Conservation (phyloP, 345 rosid species). For the Lepidium didymum region DNA sequence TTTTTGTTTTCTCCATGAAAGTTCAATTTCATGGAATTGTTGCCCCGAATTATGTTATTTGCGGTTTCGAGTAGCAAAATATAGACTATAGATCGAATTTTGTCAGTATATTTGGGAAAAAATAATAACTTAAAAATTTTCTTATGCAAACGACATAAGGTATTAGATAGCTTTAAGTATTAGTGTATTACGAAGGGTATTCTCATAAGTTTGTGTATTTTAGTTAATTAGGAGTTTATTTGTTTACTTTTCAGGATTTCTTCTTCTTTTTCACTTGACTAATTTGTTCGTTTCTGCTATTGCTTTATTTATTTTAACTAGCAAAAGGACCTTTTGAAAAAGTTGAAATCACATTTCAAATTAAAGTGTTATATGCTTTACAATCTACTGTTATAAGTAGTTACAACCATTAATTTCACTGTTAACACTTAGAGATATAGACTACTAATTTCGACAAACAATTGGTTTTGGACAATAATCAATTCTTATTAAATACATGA, state of each 20-base stretch:
- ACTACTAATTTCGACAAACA: neutral
- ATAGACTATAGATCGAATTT: no score
- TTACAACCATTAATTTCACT: no score
- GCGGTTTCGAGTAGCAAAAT: no score
- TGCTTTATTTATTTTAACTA: neutral
- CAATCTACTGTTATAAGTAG: neutral
- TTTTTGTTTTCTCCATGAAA: no score
- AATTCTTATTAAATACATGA: neutral
- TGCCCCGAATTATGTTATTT: no score
- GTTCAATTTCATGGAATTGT: no score
- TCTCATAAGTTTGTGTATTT: no score
- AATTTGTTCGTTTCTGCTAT: constrained; percentile 2
- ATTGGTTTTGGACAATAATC: neutral
- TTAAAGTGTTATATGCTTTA: constrained; percentile 2
- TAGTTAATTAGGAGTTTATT: neutral
- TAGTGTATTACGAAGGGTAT: no score
- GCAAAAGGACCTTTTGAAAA: constrained; percentile 17
- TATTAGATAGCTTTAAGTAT: no score
- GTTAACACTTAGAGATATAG: neutral
- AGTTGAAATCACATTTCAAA: neutral
- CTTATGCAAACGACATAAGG: no score
- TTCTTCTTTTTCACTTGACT: neutral
- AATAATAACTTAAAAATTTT: no score
- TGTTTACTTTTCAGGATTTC: neutral
- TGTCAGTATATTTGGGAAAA: no score